A percentile compares a stretch with the other conserved stretches of the same genome.
These are phyloP conservation scores for Penicillium goetzii DNA, from an alignment of 495 filamentous ascomycete species.

Conservation along the genomic window DNA sequence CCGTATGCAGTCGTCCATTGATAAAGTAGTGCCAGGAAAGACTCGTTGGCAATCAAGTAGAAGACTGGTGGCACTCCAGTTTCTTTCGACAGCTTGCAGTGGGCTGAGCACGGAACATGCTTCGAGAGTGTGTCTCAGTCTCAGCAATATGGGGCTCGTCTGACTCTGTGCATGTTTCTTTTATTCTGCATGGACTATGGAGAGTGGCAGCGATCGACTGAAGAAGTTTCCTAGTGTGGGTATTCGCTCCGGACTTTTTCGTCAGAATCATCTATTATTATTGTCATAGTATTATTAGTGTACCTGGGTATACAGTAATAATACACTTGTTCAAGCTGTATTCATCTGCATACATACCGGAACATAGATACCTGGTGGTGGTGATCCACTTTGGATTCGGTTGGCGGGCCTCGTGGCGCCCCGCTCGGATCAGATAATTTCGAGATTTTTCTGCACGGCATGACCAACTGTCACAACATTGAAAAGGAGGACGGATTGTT, in stretches of 20 bases:
- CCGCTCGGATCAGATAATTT: conserved; percentile 17
- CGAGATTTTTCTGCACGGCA: background rate
- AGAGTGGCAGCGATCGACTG: background rate
- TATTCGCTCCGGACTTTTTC: background rate
- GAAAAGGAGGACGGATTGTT: background rate
- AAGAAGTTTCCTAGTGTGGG: background rate
- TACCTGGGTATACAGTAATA: background rate
- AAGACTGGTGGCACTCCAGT: background rate
- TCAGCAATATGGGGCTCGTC: background rate
- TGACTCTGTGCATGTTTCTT: background rate
- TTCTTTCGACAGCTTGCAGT: background rate
- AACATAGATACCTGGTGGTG: background rate
- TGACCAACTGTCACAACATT: background rate
- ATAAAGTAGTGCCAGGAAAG: too few relatives aligned
- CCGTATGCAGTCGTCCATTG: background rate
- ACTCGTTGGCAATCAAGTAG: too few relatives aligned
- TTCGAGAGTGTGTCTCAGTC: background rate
- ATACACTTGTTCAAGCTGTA: background rate
- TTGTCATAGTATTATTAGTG: background rate
- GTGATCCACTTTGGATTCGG: conserved; percentile 6
- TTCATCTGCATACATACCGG: background rate
- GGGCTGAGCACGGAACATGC: background rate
- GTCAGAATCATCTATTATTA: background rate
- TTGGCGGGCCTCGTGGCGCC: conserved; percentile 7
- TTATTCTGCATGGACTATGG: background rate